A percentile compares a stretch with the other conserved stretches of the same genome.
Evolutionary conservation across 108 stramenopile species (phyloP).

Genomic region (Seminavis robusta): DNA sequence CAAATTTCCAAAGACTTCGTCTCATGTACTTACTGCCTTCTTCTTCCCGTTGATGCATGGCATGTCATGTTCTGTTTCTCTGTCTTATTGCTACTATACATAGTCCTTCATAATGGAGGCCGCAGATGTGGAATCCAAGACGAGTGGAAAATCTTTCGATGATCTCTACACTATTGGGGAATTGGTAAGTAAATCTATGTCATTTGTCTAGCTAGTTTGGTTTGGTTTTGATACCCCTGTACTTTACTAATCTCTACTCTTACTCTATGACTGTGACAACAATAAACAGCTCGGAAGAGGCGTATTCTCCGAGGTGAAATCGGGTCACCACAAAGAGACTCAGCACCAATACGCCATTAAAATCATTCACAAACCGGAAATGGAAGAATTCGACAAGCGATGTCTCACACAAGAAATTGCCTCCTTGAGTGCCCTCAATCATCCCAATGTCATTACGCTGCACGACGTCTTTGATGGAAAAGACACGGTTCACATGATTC

Average conservation of each 20-base stretch:
- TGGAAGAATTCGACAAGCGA: constrained; percentile 18
- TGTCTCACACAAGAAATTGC: constrained; percentile 49
- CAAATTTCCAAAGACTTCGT: too few relatives aligned
- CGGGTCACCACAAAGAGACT: constrained; percentile 34
- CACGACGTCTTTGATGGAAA: constrained; percentile 63
- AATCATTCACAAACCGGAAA: constrained; percentile 33
- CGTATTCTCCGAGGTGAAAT: constrained; percentile 41
- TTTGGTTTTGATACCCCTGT: too few relatives aligned
- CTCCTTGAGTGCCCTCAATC: constrained; percentile 51
- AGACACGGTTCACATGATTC: constrained; percentile 47
- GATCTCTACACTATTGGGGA: constrained; percentile 23
- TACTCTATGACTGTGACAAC: too few relatives aligned
- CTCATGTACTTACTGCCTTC: too few relatives aligned
- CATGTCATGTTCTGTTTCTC: too few relatives aligned
- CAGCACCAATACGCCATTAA: constrained; percentile 45
- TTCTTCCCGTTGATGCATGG: too few relatives aligned
- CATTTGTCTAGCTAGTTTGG: too few relatives aligned
- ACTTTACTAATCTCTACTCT: too few relatives aligned
- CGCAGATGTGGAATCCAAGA: too few relatives aligned
- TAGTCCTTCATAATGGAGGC: too few relatives aligned
- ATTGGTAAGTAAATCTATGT: too few relatives aligned
- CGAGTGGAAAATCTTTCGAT: constrained; percentile 31
- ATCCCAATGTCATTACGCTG: constrained; percentile 73
- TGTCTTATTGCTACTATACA: too few relatives aligned
- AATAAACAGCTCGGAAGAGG: constrained; percentile 75